Conservation (phyloP, 768 basidiomycete genomes). For the Amanita rimosa region DNA sequence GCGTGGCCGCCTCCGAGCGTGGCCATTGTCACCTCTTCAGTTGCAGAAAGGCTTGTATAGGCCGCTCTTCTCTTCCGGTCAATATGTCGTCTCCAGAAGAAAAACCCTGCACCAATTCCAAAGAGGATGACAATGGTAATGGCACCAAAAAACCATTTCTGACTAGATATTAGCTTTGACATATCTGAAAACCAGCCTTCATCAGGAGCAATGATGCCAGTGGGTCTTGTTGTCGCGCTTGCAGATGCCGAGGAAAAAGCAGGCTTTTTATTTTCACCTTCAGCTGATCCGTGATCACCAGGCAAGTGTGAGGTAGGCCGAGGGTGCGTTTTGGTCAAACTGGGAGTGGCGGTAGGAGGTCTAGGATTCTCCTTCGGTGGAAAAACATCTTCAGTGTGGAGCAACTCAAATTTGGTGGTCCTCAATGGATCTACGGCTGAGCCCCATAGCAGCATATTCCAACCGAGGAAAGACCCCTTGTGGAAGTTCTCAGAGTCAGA, state of each 20-base stretch:
- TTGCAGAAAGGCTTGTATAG: conserved; percentile 50
- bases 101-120: conserved; percentile 52
- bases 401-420: conserved; percentile 51
- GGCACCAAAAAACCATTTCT: conserved; percentile 87
- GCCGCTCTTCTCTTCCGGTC: conserved; percentile 26
- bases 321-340: conserved; percentile 48
- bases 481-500: conserved; percentile 59
- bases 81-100: conserved; percentile 68
- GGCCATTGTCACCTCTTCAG: conserved; percentile 73
- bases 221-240: conserved; percentile 16
- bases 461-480: conserved; percentile 71
- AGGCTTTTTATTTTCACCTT: conserved; percentile 73
- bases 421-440: conserved; percentile 63
- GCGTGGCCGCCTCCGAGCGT: conserved; percentile 34
- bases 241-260: conserved; percentile 38
- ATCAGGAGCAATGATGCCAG: conserved; percentile 50
- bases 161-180: conserved; percentile 57
- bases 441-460: conserved; percentile 93
- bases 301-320: conserved; percentile 88
- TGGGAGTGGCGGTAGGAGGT: conserved; percentile 22
- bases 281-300: conserved; percentile 69
- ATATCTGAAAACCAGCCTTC: conserved; percentile 82
- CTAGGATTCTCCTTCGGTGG: conserved; percentile 30
- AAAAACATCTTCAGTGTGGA: conserved; percentile 37
- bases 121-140: conserved; percentile 72